Evolutionary conservation across 129 eudicot species (phyloP), one percentile per base, ranked within the genome.

Genomic region (Flaveria trinervia): DNA sequence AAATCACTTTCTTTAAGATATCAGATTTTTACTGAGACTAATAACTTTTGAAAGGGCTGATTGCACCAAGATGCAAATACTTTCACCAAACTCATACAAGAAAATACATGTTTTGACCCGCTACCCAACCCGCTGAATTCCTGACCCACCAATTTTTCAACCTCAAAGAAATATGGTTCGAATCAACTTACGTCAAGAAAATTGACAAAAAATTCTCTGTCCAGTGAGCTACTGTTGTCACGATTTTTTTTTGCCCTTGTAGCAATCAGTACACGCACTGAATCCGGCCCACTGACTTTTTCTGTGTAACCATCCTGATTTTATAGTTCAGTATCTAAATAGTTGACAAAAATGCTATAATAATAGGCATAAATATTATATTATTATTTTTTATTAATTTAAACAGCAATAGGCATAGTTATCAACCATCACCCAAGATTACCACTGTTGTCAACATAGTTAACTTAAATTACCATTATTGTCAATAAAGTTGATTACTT

Each of bases 281-380:
- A 90, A 70, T 83, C 95, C 1, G 28, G 59, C 52, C 92, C 95
- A 18, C 64, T 77, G 17, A 78, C 86, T 83, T 84, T 87, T 62
- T 59, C 75, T 26, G 96, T 92, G 77, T 79, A 90, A 70, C 98
- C 98, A 86, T 92, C 98, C 98, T 92, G 87, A 78, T 76, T 26
- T 69, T 61, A 72, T 65, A 11, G 60, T 71, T 60, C 74, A 75
- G 66, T 80, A 52, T 44, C 73, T 69, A 71, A 73, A 59, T 61
- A 48, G 30, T 79, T 60, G 56, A 79, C 8, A 28, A 66, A 52
- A 43, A 74, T 67, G 75, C 25, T 66, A 56, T 48, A 68, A 66
- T 36, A 44, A 73, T 28, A 64, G 74, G 70, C 51, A 65, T 73
- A 25, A 28, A 41, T 57, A 30, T 30, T 30, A 30, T 30, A 30